Conservation (phyloP, 352 stramenopile species). For the Ophiocytium majus region DNA sequence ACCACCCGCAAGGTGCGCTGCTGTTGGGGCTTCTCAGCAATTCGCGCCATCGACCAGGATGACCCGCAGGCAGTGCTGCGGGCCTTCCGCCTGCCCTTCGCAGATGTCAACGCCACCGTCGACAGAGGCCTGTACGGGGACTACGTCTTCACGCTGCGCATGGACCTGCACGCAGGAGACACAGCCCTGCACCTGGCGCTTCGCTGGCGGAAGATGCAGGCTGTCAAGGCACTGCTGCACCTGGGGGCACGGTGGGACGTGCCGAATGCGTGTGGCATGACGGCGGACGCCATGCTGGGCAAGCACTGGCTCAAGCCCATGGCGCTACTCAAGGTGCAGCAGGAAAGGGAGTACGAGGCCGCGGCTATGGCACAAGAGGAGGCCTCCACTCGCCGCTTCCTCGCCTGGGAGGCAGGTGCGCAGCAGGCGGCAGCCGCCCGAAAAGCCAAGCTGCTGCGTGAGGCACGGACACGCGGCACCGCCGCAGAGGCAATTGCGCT, state of each 20-base stretch:
- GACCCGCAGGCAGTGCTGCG: constrained; percentile 33
- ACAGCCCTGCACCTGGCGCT: constrained; percentile 50
- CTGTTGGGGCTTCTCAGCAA: constrained; percentile 49
- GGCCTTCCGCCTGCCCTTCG: constrained; percentile 45
- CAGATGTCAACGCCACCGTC: constrained; percentile 38
- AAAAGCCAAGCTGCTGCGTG: not conserved
- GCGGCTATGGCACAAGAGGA: constrained; percentile 38
- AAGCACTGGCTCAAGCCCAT: constrained; percentile 38
- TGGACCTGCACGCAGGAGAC: constrained; percentile 46
- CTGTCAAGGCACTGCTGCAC: constrained; percentile 48
- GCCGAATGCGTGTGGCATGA: constrained; percentile 34
- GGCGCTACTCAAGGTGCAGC: constrained; percentile 35
- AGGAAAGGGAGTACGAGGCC: constrained; percentile 48
- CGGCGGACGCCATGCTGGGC: constrained; percentile 31
- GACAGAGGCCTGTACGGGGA: constrained; percentile 40
- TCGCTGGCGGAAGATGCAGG: constrained; percentile 40
- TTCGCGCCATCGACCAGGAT: constrained; percentile 38
- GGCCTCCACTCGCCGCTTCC: constrained; percentile 23
- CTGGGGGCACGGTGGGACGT: constrained; percentile 40
- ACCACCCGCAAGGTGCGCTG: not conserved
- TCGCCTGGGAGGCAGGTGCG: not conserved
- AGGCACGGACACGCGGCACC: not conserved
- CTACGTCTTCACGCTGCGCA: constrained; percentile 47
- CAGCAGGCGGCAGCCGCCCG: not conserved
- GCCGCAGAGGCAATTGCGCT: not conserved